These are phyloP conservation scores for Gypsophila paniculata DNA, from an alignment of 179 eudicot species.

Conservation along the genomic window DNA sequence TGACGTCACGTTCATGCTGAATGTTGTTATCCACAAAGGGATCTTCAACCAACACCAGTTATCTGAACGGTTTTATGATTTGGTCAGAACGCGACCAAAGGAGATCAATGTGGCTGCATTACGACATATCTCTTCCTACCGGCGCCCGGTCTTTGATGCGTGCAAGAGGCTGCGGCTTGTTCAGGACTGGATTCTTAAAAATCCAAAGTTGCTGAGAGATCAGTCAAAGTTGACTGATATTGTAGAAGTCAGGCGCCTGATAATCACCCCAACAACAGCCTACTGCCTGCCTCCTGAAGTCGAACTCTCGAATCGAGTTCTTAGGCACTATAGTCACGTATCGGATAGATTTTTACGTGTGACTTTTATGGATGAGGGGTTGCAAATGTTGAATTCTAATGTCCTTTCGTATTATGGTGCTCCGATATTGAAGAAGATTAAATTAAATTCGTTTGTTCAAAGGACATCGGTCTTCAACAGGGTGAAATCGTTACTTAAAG, in stretches of 20 bases:
- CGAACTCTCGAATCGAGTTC: conserved; percentile 79
- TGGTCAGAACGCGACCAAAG: conserved; percentile 44
- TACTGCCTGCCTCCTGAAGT: conserved; percentile 82
- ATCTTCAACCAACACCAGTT: conserved; percentile 66
- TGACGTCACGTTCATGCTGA: conserved; percentile 56
- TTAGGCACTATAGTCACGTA: conserved; percentile 56
- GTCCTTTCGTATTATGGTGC: conserved; percentile 55
- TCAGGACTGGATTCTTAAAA: conserved; percentile 61
- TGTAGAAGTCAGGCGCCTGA: conserved; percentile 67
- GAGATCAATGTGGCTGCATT: conserved; percentile 62
- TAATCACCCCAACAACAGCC: conserved; percentile 82
- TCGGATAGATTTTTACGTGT: conserved; percentile 86
- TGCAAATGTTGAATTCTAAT: conserved; percentile 53
- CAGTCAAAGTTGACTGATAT: conserved; percentile 38
- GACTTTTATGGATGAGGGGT: conserved; percentile 89
- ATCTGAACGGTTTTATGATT: conserved; percentile 43
- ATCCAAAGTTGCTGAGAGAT: conserved; percentile 56
- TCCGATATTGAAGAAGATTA: conserved; percentile 54
- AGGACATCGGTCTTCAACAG: conserved; percentile 55
- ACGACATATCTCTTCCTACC: conserved; percentile 60
- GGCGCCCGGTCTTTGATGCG: conserved; percentile 60
- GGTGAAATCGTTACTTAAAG: conserved; percentile 43
- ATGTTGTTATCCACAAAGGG: conserved; percentile 74
- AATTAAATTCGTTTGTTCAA: conserved; percentile 39
- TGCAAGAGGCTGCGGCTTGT: conserved; percentile 41